A percentile compares a stretch with the other conserved stretches of the same genome.
These are phyloP conservation scores for Fusarium chaquense DNA, from an alignment of 2,329 filamentous ascomycete species.

Conservation along the genomic window DNA sequence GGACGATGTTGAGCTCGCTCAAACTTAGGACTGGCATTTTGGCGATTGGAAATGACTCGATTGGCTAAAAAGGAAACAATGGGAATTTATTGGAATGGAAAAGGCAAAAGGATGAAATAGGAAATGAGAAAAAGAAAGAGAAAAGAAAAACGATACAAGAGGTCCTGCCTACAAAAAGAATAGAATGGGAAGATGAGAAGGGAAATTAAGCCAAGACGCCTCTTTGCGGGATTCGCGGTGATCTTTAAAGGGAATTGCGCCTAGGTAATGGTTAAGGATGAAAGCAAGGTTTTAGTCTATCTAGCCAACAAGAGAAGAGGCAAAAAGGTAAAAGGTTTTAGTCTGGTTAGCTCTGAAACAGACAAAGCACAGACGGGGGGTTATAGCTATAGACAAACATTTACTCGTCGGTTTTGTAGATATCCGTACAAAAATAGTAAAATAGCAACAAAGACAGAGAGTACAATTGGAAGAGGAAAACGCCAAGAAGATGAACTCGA, in stretches of 20 bases:
- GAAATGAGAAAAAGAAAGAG: neutral
- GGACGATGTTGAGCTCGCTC: slow-evolving; percentile 65
- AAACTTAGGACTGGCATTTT: slow-evolving; percentile 54
- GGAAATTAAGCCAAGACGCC: neutral
- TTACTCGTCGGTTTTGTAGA: no score
- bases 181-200: neutral
- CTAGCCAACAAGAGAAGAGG: no score
- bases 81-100: neutral
- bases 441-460: no score
- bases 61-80: neutral
- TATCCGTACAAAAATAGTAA: no score
- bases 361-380: no score
- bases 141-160: neutral
- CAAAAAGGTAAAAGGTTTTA: no score
- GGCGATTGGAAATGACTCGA: neutral
- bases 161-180: slow-evolving; percentile 13
- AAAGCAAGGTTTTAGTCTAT: no score
- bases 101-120: neutral
- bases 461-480: no score
- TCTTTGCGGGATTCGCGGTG: neutral
- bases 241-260: neutral
- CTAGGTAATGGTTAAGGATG: no score
- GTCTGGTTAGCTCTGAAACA: no score
- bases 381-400: no score
- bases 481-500: no score